These are phyloP conservation scores for Cordyceps cicadae DNA, from an alignment of 2,329 filamentous ascomycete genomes.

Conservation along the genomic window DNA sequence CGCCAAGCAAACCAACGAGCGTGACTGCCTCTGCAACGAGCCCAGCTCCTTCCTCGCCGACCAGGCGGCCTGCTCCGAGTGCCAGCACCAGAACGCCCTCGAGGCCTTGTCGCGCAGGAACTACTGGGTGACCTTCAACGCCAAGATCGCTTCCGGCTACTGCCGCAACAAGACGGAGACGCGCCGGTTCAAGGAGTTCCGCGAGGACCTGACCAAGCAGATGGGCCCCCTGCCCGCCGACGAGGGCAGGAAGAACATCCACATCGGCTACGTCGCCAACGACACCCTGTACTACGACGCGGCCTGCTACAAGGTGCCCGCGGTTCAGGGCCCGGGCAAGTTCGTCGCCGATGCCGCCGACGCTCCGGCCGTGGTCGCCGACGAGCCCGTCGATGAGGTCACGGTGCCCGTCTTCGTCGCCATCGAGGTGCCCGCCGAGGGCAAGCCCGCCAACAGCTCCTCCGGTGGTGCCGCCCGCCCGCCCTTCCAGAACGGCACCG, in stretches of 20 bases:
- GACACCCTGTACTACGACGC: background rate
- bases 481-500: background rate
- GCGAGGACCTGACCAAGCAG: background rate
- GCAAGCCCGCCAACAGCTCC: background rate
- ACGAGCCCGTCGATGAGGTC: background rate
- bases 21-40: background rate
- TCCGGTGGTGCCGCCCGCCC: background rate
- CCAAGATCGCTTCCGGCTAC: background rate
- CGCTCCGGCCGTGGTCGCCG: background rate
- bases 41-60: background rate
- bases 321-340: background rate
- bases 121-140: background rate
- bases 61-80: background rate
- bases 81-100: background rate
- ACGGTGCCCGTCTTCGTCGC: background rate
- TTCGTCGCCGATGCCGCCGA: background rate
- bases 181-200: background rate
- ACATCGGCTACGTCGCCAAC: background rate
- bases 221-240: background rate
- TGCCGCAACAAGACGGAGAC: background rate
- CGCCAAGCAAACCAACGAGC: no score
- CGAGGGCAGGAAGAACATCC: no score
- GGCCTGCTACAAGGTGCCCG: background rate
- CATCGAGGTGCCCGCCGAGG: background rate
- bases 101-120: rapidly evolving